A percentile compares a stretch with the other conserved stretches of the same genome.
Conservation (phyloP, 768 basidiomycete species). For the Tylopilus sp. region DNA sequence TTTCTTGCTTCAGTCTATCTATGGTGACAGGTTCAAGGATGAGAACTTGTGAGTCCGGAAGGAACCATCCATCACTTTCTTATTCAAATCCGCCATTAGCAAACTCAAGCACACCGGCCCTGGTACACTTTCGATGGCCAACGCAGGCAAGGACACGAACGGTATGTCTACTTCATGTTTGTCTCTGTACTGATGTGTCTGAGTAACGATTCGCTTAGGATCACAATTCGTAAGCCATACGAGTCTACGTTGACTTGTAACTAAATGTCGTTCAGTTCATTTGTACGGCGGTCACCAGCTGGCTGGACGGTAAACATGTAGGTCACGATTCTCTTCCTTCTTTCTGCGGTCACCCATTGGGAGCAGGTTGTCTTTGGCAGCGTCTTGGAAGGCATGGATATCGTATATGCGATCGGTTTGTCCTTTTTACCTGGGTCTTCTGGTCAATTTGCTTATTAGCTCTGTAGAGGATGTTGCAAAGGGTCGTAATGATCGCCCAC, state of each 20-base stretch:
- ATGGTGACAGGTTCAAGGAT: constrained; percentile 86
- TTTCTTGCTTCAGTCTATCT: constrained; percentile 74
- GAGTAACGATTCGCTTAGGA: constrained; percentile 38
- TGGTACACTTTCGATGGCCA: constrained; percentile 92
- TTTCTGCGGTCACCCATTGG: neutral
- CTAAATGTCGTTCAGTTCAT: constrained; percentile 65
- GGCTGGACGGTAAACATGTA: constrained; percentile 91
- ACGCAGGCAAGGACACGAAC: constrained; percentile 89
- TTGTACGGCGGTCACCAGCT: constrained; percentile 79
- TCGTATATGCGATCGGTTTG: constrained; percentile 73
- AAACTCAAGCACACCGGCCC: constrained; percentile 92
- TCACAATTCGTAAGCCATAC: constrained; percentile 76
- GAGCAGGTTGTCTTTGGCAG: constrained; percentile 87
- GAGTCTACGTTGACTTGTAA: neutral
- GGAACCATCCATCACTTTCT: neutral
- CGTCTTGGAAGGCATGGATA: constrained; percentile 89
- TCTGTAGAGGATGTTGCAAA: constrained; percentile 72
- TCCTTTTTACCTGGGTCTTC: neutral
- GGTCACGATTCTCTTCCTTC: constrained; percentile 14
- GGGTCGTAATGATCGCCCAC: constrained; percentile 66
- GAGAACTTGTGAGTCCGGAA: constrained; percentile 80
- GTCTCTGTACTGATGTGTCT: neutral
- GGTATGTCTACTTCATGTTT: constrained; percentile 42
- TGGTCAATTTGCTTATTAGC: constrained; percentile 8
- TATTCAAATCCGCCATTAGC: constrained; percentile 40